Conservation (phyloP, 768 basidiomycete genomes). For the Ramaria rubella region DNA sequence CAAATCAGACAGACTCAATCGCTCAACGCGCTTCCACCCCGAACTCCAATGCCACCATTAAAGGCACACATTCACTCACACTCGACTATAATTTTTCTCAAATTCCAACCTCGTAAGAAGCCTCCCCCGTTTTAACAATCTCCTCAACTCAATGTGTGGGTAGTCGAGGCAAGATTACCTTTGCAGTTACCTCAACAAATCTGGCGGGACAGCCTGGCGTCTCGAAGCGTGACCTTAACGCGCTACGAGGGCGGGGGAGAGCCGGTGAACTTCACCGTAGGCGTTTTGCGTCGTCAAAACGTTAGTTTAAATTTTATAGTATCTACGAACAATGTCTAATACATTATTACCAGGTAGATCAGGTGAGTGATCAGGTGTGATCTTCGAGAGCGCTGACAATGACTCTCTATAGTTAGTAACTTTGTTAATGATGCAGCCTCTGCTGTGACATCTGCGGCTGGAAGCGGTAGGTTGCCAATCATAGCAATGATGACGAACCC, state of each 20-base stretch:
- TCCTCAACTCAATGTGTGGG: neutral
- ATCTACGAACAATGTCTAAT: neutral
- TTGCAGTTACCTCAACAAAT: slow-evolving; percentile 15
- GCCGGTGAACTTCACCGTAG: neutral
- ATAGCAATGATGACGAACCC: neutral
- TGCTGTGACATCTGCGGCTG: neutral
- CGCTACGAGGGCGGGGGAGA: slow-evolving; percentile 4
- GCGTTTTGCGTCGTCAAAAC: neutral
- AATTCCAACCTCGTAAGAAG: slow-evolving; percentile 3
- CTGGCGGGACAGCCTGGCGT: neutral
- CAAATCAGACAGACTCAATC: neutral
- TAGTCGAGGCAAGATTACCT: slow-evolving; percentile 19
- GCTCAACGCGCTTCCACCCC: neutral
- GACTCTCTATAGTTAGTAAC: neutral
- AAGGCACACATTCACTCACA: slow-evolving; percentile 26
- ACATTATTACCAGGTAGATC: neutral
- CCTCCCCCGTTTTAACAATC: neutral
- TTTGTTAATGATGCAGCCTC: neutral
- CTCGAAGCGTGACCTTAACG: neutral
- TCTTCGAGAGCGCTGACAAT: neutral
- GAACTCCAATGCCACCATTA: neutral
- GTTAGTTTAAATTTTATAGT: neutral
- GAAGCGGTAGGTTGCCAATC: neutral
- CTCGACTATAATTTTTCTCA: slow-evolving; percentile 35
- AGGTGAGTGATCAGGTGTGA: neutral